Conservation (phyloP, 208 protist genomes). For the Angomonas desouzai region DNA sequence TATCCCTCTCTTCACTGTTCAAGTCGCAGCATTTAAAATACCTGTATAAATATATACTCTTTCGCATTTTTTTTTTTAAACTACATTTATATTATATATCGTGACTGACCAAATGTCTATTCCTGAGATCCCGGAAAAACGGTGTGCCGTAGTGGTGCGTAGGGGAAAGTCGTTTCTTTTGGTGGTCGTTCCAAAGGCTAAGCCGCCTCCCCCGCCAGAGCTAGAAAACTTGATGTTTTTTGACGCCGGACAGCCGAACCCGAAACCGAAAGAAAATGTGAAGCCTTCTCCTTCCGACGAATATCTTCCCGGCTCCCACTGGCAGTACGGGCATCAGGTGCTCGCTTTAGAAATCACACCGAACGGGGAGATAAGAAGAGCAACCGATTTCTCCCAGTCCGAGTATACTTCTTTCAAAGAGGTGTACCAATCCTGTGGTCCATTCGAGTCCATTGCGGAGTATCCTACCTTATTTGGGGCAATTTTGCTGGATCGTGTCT, state of each 20-base stretch:
- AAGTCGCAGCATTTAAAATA: no score
- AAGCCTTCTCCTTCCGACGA: constrained; percentile 11
- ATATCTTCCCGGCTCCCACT: constrained; percentile 27
- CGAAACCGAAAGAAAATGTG: constrained; percentile 4
- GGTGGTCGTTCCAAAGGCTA: constrained; percentile 48
- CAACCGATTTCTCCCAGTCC: constrained; percentile 33
- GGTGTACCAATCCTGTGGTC: constrained; percentile 42
- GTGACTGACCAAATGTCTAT: constrained; percentile 12
- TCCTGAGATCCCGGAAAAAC: constrained; percentile 23
- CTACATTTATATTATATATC: no score
- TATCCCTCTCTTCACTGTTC: constrained; percentile 10
- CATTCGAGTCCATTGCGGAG: constrained; percentile 55
- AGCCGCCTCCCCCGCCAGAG: constrained; percentile 24
- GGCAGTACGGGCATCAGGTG: constrained; percentile 27
- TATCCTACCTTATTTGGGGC: constrained; percentile 74
- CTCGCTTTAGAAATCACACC: constrained; percentile 46
- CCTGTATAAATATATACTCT: no score
- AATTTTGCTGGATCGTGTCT: constrained; percentile 64
- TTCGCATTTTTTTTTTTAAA: no score
- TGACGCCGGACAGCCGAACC: constrained; percentile 20
- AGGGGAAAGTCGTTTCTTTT: constrained; percentile 51
- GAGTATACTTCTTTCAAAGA: constrained; percentile 62
- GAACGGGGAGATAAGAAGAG: constrained; percentile 52
- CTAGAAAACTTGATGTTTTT: constrained; percentile 74
- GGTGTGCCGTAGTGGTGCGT: constrained; percentile 50